Evolutionary conservation across 257 asterid genomes (phyloP).

Genomic region (Primulina eburnea): DNA sequence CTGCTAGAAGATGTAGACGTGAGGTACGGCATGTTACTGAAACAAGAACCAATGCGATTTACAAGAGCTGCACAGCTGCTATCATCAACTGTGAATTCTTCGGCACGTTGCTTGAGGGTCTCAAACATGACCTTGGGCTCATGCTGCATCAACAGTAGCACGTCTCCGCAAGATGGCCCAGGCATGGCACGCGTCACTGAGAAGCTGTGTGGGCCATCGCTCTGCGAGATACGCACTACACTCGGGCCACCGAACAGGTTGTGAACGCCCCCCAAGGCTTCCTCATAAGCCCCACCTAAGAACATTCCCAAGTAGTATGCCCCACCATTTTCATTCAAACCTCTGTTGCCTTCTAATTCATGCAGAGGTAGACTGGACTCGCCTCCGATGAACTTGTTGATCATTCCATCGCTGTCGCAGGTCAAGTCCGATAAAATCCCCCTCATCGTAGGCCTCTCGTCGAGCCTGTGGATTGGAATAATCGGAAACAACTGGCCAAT

Average conservation of each 20-base stretch:
- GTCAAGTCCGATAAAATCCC: slow-evolving; percentile 56
- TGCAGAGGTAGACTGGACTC: slow-evolving; percentile 59
- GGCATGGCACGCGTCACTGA: slow-evolving; percentile 52
- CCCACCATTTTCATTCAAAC: slow-evolving; percentile 23
- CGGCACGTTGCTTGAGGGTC: slow-evolving; percentile 54
- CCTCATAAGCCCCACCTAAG: slow-evolving; percentile 76
- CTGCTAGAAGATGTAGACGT: no score
- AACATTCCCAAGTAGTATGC: slow-evolving; percentile 62
- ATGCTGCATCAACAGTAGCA: slow-evolving; percentile 62
- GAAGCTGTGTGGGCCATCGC: slow-evolving; percentile 56
- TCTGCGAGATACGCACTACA: slow-evolving; percentile 48
- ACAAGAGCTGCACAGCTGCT: slow-evolving; percentile 26
- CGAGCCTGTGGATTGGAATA: slow-evolving; percentile 53
- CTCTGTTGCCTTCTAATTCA: slow-evolving; percentile 34
- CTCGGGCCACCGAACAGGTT: slow-evolving; percentile 72
- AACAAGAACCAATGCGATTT: slow-evolving; percentile 27
- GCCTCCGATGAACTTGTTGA: slow-evolving; percentile 55
- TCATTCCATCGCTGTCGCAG: slow-evolving; percentile 60
- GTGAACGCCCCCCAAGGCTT: slow-evolving; percentile 71
- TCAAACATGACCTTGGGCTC: slow-evolving; percentile 65
- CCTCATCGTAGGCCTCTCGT: slow-evolving; percentile 42
- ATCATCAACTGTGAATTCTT: slow-evolving; percentile 35
- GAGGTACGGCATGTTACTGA: slow-evolving; percentile 58
- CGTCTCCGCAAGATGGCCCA: slow-evolving; percentile 59
- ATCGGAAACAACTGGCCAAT: slow-evolving; percentile 56